A percentile compares a stretch with the other conserved stretches of the same genome.
Conservation (phyloP, 768 basidiomycete genomes). For the Boletales sp. region DNA sequence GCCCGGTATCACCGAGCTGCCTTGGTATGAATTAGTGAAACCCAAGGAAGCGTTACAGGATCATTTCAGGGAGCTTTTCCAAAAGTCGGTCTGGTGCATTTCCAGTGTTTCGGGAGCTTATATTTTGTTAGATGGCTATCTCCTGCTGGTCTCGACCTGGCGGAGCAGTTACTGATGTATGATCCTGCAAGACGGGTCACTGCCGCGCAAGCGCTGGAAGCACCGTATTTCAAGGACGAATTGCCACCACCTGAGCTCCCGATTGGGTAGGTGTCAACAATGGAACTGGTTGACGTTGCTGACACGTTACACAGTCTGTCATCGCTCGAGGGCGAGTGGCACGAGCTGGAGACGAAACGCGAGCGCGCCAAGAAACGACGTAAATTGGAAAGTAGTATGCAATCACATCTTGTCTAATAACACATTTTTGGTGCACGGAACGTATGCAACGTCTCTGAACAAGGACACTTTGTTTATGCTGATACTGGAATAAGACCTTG, state of each 20-base stretch:
- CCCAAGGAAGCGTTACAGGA: conserved; percentile 73
- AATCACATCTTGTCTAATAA: conserved; percentile 34
- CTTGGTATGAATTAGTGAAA: conserved; percentile 99
- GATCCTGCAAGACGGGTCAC: conserved; percentile 75
- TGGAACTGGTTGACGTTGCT: background rate
- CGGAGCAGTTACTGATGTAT: conserved; percentile 75
- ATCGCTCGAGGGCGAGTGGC: conserved; percentile 91
- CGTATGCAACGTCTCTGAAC: conserved; percentile 10
- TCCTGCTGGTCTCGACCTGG: conserved; percentile 82
- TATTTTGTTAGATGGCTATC: conserved; percentile 67
- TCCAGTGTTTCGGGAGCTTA: background rate
- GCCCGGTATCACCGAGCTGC: conserved; percentile 77
- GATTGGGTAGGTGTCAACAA: conserved; percentile 55
- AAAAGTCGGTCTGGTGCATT: conserved; percentile 54
- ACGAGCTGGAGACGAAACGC: conserved; percentile 93
- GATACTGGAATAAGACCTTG: conserved; percentile 53
- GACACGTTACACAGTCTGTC: conserved; percentile 51
- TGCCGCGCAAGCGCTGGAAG: conserved; percentile 75
- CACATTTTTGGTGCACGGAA: conserved; percentile 15
- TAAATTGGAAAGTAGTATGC: conserved; percentile 52
- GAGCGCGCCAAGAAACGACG: conserved; percentile 81
- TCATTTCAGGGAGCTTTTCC: conserved; percentile 80
- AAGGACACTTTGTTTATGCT: conserved; percentile 11
- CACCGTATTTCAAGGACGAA: conserved; percentile 83
- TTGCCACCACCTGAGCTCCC: conserved; percentile 72